Base-by-base conservation (phyloP, 176 grass and related monocot genomes). In the Panicum miliaceum region DNA sequence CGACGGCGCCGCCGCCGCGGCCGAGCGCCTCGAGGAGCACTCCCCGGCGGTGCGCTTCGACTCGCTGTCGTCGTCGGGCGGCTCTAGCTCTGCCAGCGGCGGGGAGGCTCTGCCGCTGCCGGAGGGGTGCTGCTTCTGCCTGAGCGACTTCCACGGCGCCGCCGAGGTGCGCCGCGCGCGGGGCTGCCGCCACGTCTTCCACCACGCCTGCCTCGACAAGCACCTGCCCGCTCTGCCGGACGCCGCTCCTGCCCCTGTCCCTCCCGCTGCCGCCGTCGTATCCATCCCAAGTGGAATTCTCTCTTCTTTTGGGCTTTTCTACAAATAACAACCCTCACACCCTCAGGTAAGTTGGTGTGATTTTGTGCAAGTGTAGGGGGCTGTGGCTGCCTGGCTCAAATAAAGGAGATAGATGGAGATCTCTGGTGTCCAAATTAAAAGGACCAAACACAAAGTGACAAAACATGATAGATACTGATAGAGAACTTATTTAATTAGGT, bases 221-320 rank as follows among this genome's bases (percentile, higher is more conserved):
- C 61, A 97, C 92, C 20, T 97, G 95, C 90, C 95, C 92, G 43
- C 86, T 97, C 5, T 97, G 95, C 88, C 88, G 92, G 45, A 64
- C 92, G 56, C 63, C 60, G 47, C 90, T 97, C 20, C 67, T 94
- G 6, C 81, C 25, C 15, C 73, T 85, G 48, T 76, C 61, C 0
- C 61, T 65, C 19, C 52, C 78, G 3, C 57, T 77, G 7, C 51
- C 51, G 48, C 41, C 0, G 14, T 73, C 78, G 41, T 51, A 82
- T 27, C 78, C 86, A 29, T 79, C 46, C n/a, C n/a, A 36, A n/a
- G n/a, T n/a, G n/a, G 7, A 48, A 26, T n/a, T n/a, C n/a, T n/a
- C n/a, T n/a, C 7, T 7, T 3, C 7, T 12, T 2, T 0, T 60
- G 85, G 51, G 51, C 1, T 59, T 75, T 82, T 69, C 0, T n/a